These are phyloP conservation scores for Gardenia jasminoides DNA, from an alignment of 257 asterid species.

Conservation along the genomic window DNA sequence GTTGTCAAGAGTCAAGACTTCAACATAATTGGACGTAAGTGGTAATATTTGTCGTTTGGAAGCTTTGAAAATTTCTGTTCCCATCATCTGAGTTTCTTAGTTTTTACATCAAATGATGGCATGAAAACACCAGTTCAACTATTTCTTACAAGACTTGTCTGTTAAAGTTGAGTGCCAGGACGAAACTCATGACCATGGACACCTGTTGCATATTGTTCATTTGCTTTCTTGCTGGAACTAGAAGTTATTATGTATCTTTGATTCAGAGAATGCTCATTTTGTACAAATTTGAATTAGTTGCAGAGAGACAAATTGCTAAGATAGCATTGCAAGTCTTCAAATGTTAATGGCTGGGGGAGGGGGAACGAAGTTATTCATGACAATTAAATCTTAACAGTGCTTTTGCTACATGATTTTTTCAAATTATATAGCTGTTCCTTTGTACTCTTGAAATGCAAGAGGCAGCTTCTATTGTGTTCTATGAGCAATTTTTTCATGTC, in stretches of 20 bases:
- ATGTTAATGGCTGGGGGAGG: background rate
- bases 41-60: conserved; percentile 5
- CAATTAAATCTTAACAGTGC: background rate
- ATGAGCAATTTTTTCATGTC: background rate
- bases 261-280: background rate
- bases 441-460: background rate
- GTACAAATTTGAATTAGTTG: background rate
- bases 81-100: background rate
- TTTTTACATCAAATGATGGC: background rate
- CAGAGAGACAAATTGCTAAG: background rate
- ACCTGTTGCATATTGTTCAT: background rate
- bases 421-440: background rate
- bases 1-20: conserved; percentile 71
- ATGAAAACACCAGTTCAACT: background rate
- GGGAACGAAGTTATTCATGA: background rate
- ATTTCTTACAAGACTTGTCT: background rate
- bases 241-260: too few species aligned
- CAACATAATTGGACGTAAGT: conserved; percentile 84
- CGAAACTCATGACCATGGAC: background rate
- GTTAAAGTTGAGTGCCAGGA: background rate
- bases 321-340: background rate
- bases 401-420: background rate
- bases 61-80: background rate
- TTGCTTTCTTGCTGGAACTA: too few species aligned
- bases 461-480: background rate